These are phyloP conservation scores for Pseudohalonectria lignicola DNA, from an alignment of 2,329 filamentous ascomycete species.

Conservation along the genomic window DNA sequence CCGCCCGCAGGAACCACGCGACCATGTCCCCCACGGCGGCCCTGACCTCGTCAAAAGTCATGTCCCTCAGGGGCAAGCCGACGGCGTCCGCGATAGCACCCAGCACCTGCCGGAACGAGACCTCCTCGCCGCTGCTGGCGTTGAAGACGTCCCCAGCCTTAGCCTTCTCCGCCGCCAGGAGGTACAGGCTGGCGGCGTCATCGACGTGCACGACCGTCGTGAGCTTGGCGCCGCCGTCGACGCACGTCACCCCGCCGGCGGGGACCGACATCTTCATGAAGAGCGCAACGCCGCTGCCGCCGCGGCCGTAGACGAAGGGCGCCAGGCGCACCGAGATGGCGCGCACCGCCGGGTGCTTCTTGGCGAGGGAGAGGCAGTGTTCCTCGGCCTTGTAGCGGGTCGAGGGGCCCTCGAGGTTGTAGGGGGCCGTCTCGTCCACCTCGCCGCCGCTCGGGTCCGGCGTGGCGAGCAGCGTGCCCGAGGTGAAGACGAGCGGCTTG, in stretches of 20 bases:
- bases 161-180: slow-evolving; percentile 3
- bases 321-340: slow-evolving; percentile 22
- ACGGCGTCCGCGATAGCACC: slow-evolving; percentile 13
- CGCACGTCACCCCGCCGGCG: not conserved
- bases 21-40: slow-evolving; percentile 17
- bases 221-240: slow-evolving; percentile 2
- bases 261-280: slow-evolving; percentile 13
- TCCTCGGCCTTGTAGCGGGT: slow-evolving; percentile 16
- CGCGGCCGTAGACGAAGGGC: slow-evolving; percentile 31
- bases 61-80: slow-evolving; percentile 10
- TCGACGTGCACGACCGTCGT: slow-evolving; percentile 8
- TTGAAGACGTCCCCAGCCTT: slow-evolving; percentile 5
- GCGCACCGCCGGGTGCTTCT: slow-evolving; percentile 20
- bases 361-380: slow-evolving; percentile 16
- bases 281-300: slow-evolving; percentile 22
- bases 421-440: slow-evolving; percentile 12
- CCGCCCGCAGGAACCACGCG: slow-evolving; percentile 18
- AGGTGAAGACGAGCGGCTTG: slow-evolving; percentile 24
- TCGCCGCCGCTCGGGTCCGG: slow-evolving; percentile 17
- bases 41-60: slow-evolving; percentile 15
- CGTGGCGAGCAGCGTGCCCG: slow-evolving; percentile 16
- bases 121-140: slow-evolving; percentile 1
- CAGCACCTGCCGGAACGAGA: slow-evolving; percentile 7
- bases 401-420: slow-evolving; percentile 4
- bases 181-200: slow-evolving; percentile 6